phyloP scores from a whole-genome alignment of 768 basidiomycete species.

The Amanita jacksonii region DNA sequence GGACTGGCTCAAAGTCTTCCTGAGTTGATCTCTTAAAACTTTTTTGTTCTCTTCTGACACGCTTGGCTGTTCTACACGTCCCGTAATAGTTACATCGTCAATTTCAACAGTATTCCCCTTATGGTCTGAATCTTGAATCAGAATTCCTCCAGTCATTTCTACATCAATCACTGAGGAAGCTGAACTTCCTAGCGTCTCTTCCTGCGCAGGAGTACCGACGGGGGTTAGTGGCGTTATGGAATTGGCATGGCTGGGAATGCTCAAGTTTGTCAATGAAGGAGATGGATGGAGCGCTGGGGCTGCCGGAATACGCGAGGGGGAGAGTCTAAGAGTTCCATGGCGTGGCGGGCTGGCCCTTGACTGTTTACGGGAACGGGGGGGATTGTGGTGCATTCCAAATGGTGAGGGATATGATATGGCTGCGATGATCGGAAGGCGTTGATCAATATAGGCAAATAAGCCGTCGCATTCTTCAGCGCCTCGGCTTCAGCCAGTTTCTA shows the following conservation, averaged over 20 bases:
- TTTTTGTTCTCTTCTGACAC: conserved; percentile 53
- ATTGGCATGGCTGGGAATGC: conserved; percentile 45
- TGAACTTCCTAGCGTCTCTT: conserved; percentile 40
- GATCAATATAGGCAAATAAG: neutral
- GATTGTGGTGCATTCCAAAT: neutral
- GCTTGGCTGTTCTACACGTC: conserved; percentile 29
- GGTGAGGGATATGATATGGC: neutral
- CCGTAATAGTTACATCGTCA: conserved; percentile 43
- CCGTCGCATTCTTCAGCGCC: too few species aligned
- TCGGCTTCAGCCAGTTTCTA: too few species aligned
- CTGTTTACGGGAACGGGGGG: conserved; percentile 8
- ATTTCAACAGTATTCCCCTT: conserved; percentile 46
- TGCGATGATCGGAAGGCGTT: neutral
- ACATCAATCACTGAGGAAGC: conserved; percentile 64
- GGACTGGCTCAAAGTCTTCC: conserved; percentile 50
- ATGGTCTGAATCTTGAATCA: conserved; percentile 60
- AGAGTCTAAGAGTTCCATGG: conserved; percentile 17
- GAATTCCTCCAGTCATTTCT: conserved; percentile 57
- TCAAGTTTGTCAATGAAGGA: conserved; percentile 47
- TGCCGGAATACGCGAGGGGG: conserved; percentile 46
- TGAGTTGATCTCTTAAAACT: conserved; percentile 58
- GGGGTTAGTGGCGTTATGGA: conserved; percentile 22
- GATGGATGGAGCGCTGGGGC: conserved; percentile 41
- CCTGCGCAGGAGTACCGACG: conserved; percentile 16
- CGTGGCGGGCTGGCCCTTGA: conserved; percentile 2